Evolutionary conservation across 2,329 filamentous ascomycete genomes (phyloP), one percentile per base, ranked within the genome.

Genomic region (Aureobasidium sp.): DNA sequence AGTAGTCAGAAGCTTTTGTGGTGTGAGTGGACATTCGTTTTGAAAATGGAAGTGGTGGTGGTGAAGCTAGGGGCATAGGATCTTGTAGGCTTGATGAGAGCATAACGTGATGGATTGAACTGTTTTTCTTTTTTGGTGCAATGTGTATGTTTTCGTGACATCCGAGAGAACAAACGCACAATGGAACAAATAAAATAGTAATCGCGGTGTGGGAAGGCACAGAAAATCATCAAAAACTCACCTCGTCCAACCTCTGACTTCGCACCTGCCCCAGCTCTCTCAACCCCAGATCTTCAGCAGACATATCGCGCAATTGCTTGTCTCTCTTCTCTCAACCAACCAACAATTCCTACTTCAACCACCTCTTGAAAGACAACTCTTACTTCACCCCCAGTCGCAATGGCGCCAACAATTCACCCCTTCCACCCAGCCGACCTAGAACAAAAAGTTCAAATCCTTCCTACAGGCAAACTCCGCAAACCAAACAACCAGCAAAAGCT

Each of bases 331-430:
- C 26, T 15, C 17, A 17, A 50, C 5, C 42, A 36, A 34, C 27
- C 41, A 42, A 34, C 29, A 47, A 32, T 7, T 20, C 34, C 69
- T 73, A 73, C 61, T 20, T 41, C 39, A 34, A 34, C 20, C 20
- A 34, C 2, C 37, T 63, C 66, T 51, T 20, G 20, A 20, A 20
- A 20, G 1, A 20, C 20, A 47, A 41, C 23, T 3, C 4, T 1
- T 7, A 26, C 20, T 20, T n/a, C n/a, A n/a, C 36, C 15, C 6
- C 12, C 47, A 12, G 9, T 61, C 56, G 50, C 53, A 64, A 86
- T 87, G 84, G 77, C 84, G 10, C 84, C 84, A 36, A 78, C 81
- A 34, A 73, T 81, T 60, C 78, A 80, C 64, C 69, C 79, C 44
- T 84, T 86, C 73, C 76, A 78, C 63, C 74, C 81, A 52, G 77